Conservation (phyloP, 75 land plant genomes). For the Azolla pinnata region DNA sequence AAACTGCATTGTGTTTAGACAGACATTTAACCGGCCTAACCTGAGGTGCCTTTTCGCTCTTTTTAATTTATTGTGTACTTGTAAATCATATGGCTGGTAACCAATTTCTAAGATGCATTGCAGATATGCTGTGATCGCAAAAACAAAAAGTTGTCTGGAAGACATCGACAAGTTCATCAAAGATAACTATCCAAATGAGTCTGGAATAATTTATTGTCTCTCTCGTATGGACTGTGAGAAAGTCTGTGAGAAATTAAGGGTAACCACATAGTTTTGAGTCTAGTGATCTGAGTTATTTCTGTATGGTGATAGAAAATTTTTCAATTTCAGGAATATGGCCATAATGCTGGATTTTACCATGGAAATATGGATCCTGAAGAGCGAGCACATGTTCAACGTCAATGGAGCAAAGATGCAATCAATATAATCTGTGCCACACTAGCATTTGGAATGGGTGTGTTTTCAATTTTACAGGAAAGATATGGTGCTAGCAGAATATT, state of each 20-base stretch:
- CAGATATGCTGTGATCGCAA: conserved; percentile 79
- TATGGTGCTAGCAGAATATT: too few species aligned
- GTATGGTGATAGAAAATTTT: too few species aligned
- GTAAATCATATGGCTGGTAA: background rate
- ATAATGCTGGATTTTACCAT: conserved; percentile 88
- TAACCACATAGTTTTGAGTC: too few species aligned
- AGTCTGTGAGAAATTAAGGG: conserved; percentile 76
- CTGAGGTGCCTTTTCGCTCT: conserved; percentile 35
- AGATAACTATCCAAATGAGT: conserved; percentile 81
- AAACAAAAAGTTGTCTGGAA: conserved; percentile 85
- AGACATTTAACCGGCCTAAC: conserved; percentile 90
- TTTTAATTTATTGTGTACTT: too few species aligned
- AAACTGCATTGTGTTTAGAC: conserved; percentile 79
- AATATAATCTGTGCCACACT: conserved; percentile 95
- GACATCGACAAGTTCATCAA: conserved; percentile 88
- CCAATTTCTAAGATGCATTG: too few species aligned
- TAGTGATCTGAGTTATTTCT: too few species aligned
- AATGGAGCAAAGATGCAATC: conserved; percentile 96
- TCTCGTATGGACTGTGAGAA: conserved; percentile 96
- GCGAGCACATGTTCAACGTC: conserved; percentile 68
- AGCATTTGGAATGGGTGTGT: conserved; percentile 98
- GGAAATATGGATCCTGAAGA: conserved; percentile 86
- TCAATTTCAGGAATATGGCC: conserved; percentile 63
- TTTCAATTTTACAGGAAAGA: background rate
- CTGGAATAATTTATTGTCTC: conserved; percentile 92